Evolutionary conservation across 768 basidiomycete genomes (phyloP).

Genomic region (Gymnopilus dilepis): DNA sequence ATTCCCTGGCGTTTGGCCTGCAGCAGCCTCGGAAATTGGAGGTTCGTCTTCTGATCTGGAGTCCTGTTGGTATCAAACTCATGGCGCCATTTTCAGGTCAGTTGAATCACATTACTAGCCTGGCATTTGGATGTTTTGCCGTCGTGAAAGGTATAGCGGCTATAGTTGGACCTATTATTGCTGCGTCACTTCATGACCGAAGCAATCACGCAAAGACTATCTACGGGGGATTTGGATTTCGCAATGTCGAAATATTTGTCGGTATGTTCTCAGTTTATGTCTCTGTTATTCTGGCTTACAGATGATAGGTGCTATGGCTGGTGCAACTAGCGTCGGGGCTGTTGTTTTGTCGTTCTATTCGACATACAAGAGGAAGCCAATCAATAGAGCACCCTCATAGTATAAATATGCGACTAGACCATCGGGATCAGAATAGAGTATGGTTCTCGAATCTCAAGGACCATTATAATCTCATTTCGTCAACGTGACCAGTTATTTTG

Average conservation of each 20-base stretch:
- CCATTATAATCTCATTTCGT: slow-evolving; percentile 31
- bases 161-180: slow-evolving; percentile 16
- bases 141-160: slow-evolving; percentile 15
- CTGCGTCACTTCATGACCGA: slow-evolving; percentile 10
- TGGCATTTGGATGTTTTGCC: slow-evolving; percentile 16
- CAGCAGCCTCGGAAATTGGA: slow-evolving; percentile 17
- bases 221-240: slow-evolving; percentile 17
- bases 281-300: not conserved
- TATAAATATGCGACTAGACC: not conserved
- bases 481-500: slow-evolving; percentile 37
- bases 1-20: slow-evolving; percentile 15
- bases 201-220: slow-evolving; percentile 4
- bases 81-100: not conserved
- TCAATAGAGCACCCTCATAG: not conserved
- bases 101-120: slow-evolving; percentile 18
- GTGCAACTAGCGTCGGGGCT: slow-evolving; percentile 6
- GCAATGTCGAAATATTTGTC: slow-evolving; percentile 18
- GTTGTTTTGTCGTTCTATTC: slow-evolving; percentile 12
- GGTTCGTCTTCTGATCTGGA: not conserved
- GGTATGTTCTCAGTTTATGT: slow-evolving; percentile 4
- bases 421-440: too few species aligned
- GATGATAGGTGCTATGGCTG: slow-evolving; percentile 5
- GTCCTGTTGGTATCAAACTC: too few species aligned
- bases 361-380: slow-evolving; percentile 4
- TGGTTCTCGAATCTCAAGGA: not conserved